phyloP scores from a whole-genome alignment of 495 filamentous ascomycete species.

The Aspergillus nidulans region DNA sequence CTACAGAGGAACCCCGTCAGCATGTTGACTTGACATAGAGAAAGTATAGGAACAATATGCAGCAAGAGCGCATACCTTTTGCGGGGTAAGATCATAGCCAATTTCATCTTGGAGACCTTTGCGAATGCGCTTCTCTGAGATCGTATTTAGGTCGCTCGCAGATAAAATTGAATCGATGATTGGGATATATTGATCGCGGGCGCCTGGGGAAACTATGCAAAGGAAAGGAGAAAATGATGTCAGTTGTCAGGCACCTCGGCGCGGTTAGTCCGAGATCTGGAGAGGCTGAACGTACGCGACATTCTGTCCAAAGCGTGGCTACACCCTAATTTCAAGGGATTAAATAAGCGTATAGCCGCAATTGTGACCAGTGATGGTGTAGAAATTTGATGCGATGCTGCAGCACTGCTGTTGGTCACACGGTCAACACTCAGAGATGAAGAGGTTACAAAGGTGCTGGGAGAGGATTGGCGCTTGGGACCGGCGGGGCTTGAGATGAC shows the following conservation, averaged over 20 bases:
- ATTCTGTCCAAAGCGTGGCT: constrained; percentile 23
- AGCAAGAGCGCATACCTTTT: constrained; percentile 62
- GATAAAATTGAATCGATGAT: constrained; percentile 91
- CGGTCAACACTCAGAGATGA: not conserved
- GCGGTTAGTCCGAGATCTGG: constrained; percentile 12
- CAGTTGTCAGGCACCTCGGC: constrained; percentile 20
- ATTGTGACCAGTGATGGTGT: constrained; percentile 12
- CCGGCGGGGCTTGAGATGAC: constrained; percentile 32
- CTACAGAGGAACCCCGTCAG: constrained; percentile 39
- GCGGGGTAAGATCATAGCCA: constrained; percentile 74
- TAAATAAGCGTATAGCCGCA: constrained; percentile 1
- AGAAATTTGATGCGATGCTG: not conserved
- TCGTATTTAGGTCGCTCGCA: constrained; percentile 76
- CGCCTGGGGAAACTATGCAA: constrained; percentile 60
- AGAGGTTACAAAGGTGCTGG: constrained; percentile 18
- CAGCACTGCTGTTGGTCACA: not conserved
- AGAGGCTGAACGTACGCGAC: constrained; percentile 38
- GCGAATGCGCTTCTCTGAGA: constrained; percentile 90
- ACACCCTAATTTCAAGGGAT: not conserved
- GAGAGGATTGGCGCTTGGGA: constrained; percentile 37
- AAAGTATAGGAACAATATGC: constrained; percentile 5
- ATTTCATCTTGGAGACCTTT: constrained; percentile 73
- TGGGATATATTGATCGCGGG: constrained; percentile 63
- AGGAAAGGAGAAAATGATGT: constrained; percentile 19
- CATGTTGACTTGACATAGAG: not conserved